Base-by-base conservation (phyloP, 768 basidiomycete species). In the Dacryopinax primogenitus region DNA sequence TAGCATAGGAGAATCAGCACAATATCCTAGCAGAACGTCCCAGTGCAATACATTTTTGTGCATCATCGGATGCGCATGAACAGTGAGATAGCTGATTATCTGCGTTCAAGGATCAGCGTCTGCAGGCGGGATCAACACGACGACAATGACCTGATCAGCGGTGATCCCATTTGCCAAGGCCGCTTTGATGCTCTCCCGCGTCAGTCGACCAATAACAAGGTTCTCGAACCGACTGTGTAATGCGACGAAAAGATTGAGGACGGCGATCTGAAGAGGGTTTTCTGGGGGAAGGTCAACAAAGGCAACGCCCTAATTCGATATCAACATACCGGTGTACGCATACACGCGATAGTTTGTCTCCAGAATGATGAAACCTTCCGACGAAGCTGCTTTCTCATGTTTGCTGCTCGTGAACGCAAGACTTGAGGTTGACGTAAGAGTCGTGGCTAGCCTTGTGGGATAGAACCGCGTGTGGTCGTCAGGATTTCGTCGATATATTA, bases 341-440 rank as follows among this genome's bases (percentile, higher is more conserved):
- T 98, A 99, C 68, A 99, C 78, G 69, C 93, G 88, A 78, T 97
- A 98, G 78, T 99, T 98, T 21, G 96, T 98, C 78, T 99, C 96
- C 44, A 99, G 81, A 69, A 98, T 86, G 70, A 98, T 87, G 78
- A 96, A 98, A 15, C 94, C 92, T 74, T 95, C 73, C 47, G 85
- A 72, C n/a, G 62, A 62, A 21, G 67, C 66, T 36, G 34, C 80
- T 76, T 69, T 85, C 80, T 33, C 65, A 82, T 81, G 47, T 82
- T 82, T 61, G 80, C 78, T 65, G 74, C 74, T 63, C 79, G 78
- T 44, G 82, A 82, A 63, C 83, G 87, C 87, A 71, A 90, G 78
- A 4, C 86, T 85, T 32, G 90, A 86, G 62, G 90, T 91, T 16
- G 93, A 95, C 61, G 95, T 96, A 69, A 98, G 78, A 1, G 93